Evolutionary conservation across 768 basidiomycete genomes (phyloP).

Genomic region (Rubroboletus pulcherrimus): DNA sequence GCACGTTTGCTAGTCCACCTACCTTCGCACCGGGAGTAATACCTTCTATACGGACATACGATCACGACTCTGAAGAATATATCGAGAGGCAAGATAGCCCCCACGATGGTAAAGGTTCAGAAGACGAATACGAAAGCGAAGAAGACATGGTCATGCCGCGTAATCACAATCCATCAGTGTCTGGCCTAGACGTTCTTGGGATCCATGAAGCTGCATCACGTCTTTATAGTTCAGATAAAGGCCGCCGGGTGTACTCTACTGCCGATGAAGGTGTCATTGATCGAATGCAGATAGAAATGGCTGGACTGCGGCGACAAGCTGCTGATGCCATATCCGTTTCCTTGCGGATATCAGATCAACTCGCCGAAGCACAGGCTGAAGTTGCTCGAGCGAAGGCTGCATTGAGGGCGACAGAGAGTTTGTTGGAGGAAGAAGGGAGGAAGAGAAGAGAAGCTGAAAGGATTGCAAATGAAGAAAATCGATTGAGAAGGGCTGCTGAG

Average conservation of each 20-base stretch:
- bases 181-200: slow-evolving; percentile 36
- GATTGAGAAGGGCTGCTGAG: slow-evolving; percentile 47
- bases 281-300: slow-evolving; percentile 63
- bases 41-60: slow-evolving; percentile 27
- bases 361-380: slow-evolving; percentile 64
- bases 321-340: slow-evolving; percentile 66
- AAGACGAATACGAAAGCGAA: slow-evolving; percentile 62
- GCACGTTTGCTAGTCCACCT: slow-evolving; percentile 11
- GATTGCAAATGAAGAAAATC: slow-evolving; percentile 45
- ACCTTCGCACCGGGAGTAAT: slow-evolving; percentile 20
- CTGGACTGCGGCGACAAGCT: slow-evolving; percentile 58
- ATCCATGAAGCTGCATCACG: slow-evolving; percentile 36
- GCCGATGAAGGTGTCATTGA: slow-evolving; percentile 49
- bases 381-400: slow-evolving; percentile 51
- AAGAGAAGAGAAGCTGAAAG: slow-evolving; percentile 58
- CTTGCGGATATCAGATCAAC: slow-evolving; percentile 62
- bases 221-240: slow-evolving; percentile 38
- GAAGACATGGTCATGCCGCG: slow-evolving; percentile 53
- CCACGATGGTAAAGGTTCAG: slow-evolving; percentile 42
- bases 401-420: slow-evolving; percentile 50
- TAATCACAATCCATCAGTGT: slow-evolving; percentile 39
- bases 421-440: slow-evolving; percentile 57
- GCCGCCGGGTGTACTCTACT: slow-evolving; percentile 22
- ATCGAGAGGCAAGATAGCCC: slow-evolving; percentile 38
- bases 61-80: slow-evolving; percentile 36